These are phyloP conservation scores for Stentor coeruleus DNA, from an alignment of 73 alveolate genomes.

Conservation along the genomic window DNA sequence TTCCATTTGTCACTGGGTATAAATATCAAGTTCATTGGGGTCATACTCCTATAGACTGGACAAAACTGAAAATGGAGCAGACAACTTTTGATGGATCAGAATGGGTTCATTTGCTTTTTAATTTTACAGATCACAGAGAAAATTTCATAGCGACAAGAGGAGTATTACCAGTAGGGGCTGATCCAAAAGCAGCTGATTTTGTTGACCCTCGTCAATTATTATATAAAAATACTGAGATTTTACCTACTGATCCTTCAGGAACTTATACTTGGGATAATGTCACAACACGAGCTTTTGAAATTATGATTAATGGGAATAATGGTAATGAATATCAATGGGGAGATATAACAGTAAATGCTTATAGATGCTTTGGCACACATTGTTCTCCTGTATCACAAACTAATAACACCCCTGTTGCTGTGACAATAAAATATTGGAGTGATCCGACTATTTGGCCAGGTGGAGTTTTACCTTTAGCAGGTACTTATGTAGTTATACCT, in stretches of 20 bases:
- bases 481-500: background rate
- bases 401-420: background rate
- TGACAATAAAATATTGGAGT: background rate
- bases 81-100: background rate
- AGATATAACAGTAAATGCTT: background rate
- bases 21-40: constrained; percentile 45
- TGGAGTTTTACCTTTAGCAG: background rate
- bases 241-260: constrained; percentile 21
- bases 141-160: background rate
- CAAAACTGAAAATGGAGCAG: constrained; percentile 27
- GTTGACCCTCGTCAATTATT: background rate
- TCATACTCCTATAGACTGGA: constrained; percentile 23
- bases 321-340: constrained; percentile 4
- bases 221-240: background rate
- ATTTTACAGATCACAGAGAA: constrained; percentile 23
- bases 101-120: background rate
- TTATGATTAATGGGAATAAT: background rate
- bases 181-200: background rate
- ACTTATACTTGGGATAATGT: background rate
- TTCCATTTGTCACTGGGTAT: constrained; percentile 30
- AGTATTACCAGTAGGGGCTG: background rate
- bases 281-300: background rate
- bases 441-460: constrained; percentile 9
- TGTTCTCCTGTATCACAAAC: background rate
- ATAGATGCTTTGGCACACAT: background rate